Percentiles rank a stretch among this genome's conserved stretches.
phyloP scores from a whole-genome alignment of 345 rosid species.

The Erysimum cheiranthoides region DNA sequence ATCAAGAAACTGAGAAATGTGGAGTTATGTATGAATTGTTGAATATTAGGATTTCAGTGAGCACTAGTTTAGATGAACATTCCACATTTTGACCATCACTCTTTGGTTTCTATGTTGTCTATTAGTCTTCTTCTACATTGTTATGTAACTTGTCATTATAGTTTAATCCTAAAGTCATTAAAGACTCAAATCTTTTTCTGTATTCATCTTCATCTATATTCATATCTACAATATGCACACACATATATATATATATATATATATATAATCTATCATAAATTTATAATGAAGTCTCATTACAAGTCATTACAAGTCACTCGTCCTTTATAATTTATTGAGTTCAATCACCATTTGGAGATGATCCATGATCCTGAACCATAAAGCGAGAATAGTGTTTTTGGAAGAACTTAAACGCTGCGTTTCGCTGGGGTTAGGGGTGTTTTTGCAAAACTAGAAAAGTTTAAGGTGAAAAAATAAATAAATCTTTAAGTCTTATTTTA shows the following conservation, averaged over 20 bases:
- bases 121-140: constrained; percentile 10
- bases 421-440: not conserved
- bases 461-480: not conserved
- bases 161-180: not conserved
- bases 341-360: too few relatives aligned
- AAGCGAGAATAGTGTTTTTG: too few relatives aligned
- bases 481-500: not conserved
- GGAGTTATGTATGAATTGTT: constrained; percentile 30
- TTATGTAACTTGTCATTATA: constrained; percentile 14
- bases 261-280: too few relatives aligned
- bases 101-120: constrained; percentile 33
- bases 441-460: not conserved
- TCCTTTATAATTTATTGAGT: too few relatives aligned
- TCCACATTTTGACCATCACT: constrained; percentile 9
- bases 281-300: too few relatives aligned
- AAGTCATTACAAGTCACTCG: too few relatives aligned
- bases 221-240: too few relatives aligned
- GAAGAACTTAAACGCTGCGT: too few relatives aligned
- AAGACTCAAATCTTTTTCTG: constrained; percentile 47
- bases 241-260: too few relatives aligned
- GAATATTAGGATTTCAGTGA: constrained; percentile 32
- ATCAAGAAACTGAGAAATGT: constrained; percentile 21
- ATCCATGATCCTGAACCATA: too few relatives aligned
- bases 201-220: constrained; percentile 48
- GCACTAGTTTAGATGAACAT: constrained; percentile 27